These are phyloP conservation scores for Pythium phragmiticola DNA, from an alignment of 352 stramenopile genomes.

Conservation along the genomic window DNA sequence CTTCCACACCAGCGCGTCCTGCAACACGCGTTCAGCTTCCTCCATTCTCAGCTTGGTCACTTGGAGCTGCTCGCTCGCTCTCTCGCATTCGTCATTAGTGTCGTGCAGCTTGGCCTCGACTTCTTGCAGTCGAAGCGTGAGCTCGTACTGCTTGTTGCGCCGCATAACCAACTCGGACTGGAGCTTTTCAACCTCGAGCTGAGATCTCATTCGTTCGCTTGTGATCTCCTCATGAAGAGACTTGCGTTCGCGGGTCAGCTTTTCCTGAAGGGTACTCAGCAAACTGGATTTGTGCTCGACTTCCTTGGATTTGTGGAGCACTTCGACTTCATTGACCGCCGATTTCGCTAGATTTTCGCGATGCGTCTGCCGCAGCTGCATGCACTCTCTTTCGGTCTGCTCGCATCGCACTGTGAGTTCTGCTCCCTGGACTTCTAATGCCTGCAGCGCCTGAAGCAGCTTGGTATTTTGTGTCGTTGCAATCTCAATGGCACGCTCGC, in stretches of 20 bases:
- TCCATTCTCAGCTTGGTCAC: conserved; percentile 53
- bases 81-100: conserved; percentile 35
- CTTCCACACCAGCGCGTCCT: conserved; percentile 57
- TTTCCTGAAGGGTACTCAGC: conserved; percentile 44
- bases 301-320: conserved; percentile 47
- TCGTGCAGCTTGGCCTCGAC: conserved; percentile 51
- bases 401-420: conserved; percentile 29
- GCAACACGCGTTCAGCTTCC: conserved; percentile 56
- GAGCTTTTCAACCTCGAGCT: conserved; percentile 62
- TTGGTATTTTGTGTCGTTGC: conserved; percentile 73
- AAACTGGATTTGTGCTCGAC: conserved; percentile 36
- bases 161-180: conserved; percentile 71
- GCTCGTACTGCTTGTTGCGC: conserved; percentile 79
- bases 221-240: conserved; percentile 47
- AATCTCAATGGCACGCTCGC: conserved; percentile 73
- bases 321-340: conserved; percentile 44
- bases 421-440: conserved; percentile 42
- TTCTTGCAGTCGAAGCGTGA: conserved; percentile 67
- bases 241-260: conserved; percentile 51
- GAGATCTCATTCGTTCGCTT: conserved; percentile 39
- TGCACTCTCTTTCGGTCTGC: conserved; percentile 36
- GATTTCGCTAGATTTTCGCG: conserved; percentile 31
- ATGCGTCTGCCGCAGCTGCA: conserved; percentile 36
- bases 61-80: conserved; percentile 42
- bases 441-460: conserved; percentile 58